Base-by-base conservation (phyloP, 2,329 filamentous ascomycete genomes). In the Metarhizium brunneum region DNA sequence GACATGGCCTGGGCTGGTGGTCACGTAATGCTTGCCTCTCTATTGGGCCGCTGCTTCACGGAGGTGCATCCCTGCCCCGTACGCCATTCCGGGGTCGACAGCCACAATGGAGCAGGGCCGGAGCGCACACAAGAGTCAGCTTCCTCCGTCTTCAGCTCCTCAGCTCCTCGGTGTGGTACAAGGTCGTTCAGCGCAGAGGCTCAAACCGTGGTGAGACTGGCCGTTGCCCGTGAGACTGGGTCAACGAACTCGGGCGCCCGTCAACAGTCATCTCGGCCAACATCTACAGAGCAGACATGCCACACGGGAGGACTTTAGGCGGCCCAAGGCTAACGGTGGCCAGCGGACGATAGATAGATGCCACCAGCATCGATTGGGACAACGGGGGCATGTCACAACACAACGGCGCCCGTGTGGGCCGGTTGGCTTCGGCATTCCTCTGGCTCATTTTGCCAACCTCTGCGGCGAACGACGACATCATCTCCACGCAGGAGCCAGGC, bases 21-120 rank as follows among this genome's bases (percentile, higher is more conserved):
- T 51, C 56, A 55, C 48, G 56, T 59, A 61, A 59, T 58, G 38
- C 29, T 25, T 36, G 18, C 8, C 20, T 47, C 16, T 53, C 30
- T 47, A 61, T 59, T 61, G 59, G 58, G 43, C 38, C 36, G 50
- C 47, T 48, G 48, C 52, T 50, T 50, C 50, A 53, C 29, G 54
- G 35, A 47, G 51, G 45, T 42, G 47, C 53, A 50, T 53, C 36
- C 43, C 25, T 50, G 14, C 42, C 29, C 29, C 18, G 50, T 13
- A 38, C 53, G 35, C 36, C 47, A 52, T 47, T 18, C 20, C 54
- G 25, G 45, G 53, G 51, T 47, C 25, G 50, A 35, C 54, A 56
- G 54, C 54, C 54, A 53, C 54, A 32, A 29, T 52, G 54, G 54
- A 52, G 49, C 48, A 47, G 36, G 47, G 38, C 35, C 50, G 35